Base-by-base conservation (phyloP, 1,139 yeast species). In the Blastobotrys serpentis region DNA sequence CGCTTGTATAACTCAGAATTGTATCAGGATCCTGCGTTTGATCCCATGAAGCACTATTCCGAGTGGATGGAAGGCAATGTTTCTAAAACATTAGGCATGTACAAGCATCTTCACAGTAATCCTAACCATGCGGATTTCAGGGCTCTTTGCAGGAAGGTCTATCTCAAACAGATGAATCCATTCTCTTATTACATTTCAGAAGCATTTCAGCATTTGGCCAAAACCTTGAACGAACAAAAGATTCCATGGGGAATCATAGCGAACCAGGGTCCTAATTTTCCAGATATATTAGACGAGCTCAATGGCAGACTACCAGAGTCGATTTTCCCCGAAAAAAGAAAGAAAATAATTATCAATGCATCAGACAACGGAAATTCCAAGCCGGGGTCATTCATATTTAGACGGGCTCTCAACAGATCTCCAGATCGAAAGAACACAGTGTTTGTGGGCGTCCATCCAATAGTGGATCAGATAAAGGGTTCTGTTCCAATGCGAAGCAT, bases 161-260 rank as follows among this genome's bases (percentile, higher is more conserved):
- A 23, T 18, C 30, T 22, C 26, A 34, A 36, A 17, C 38, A 32
- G 16, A 42, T 25, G 22, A 34, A 33, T 13, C 45, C 45, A n/a
- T 34, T 36, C 19, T 42, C 45, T 17, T 49, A 33, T 17, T 49
- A 19, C 33, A 45, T 42, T n/a, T 45, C 39, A 11, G 39, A n/a
- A 18, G 38, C 22, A 5, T 43, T 17, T 36, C 45, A 42, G 40
- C 38, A 42, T 16, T 25, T 49, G 17, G 42, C 44, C 2, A 26
- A 33, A 10, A 45, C 39, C 3, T 32, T 49, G 7, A 42, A 39
- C 23, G 40, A 42, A n/a, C 37, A 29, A 16, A 29, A 29, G 8
- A 53, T 63, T 7, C 56, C 49, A 5, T 62, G 65, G 62, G 69
- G 69, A 0, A 51, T 65, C 13, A 51, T 65, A 5, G 61, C 68